These are phyloP conservation scores for Aspergillus ibericus DNA, from an alignment of 2,329 filamentous ascomycete species.

Conservation along the genomic window DNA sequence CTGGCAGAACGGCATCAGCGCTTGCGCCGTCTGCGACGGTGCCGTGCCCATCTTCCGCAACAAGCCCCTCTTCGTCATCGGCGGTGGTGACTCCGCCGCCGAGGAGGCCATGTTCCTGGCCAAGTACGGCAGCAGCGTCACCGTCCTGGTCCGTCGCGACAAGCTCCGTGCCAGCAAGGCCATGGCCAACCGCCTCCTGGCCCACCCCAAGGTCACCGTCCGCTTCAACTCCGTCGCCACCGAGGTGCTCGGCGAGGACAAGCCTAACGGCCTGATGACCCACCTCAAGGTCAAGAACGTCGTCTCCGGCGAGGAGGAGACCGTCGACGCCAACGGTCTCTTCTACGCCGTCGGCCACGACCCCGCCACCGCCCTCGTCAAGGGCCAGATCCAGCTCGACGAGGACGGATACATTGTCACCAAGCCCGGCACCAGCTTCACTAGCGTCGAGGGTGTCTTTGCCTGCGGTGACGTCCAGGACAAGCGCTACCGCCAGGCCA, in stretches of 20 bases:
- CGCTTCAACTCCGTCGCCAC: constrained; percentile 78
- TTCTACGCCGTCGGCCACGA: constrained; percentile 99
- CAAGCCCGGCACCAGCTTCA: constrained; percentile 81
- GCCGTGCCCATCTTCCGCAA: constrained; percentile 96
- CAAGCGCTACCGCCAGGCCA: constrained; percentile 95
- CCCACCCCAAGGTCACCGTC: constrained; percentile 87
- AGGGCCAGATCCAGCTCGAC: constrained; percentile 85
- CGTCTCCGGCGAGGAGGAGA: constrained; percentile 72
- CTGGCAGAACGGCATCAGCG: constrained; percentile 96
- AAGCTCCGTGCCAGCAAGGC: constrained; percentile 83
- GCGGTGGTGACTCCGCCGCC: constrained; percentile 92
- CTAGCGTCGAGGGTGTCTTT: constrained; percentile 88
- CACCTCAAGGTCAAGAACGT: constrained; percentile 81
- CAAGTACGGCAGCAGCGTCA: constrained; percentile 95
- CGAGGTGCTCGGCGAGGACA: constrained; percentile 81
- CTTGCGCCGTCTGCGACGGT: constrained; percentile 96
- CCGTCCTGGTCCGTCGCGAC: constrained; percentile 86
- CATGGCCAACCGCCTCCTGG: constrained; percentile 82
- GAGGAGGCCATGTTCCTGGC: constrained; percentile 97
- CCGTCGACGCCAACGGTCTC: constrained; percentile 84
- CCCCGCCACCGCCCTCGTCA: constrained; percentile 85
- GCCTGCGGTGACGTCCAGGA: constrained; percentile 98
- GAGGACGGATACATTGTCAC: constrained; percentile 89
- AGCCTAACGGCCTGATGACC: constrained; percentile 76
- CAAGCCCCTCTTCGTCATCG: constrained; percentile 92